Base-by-base conservation (phyloP, 208 protist species). In the Wallacemonas sp. region DNA sequence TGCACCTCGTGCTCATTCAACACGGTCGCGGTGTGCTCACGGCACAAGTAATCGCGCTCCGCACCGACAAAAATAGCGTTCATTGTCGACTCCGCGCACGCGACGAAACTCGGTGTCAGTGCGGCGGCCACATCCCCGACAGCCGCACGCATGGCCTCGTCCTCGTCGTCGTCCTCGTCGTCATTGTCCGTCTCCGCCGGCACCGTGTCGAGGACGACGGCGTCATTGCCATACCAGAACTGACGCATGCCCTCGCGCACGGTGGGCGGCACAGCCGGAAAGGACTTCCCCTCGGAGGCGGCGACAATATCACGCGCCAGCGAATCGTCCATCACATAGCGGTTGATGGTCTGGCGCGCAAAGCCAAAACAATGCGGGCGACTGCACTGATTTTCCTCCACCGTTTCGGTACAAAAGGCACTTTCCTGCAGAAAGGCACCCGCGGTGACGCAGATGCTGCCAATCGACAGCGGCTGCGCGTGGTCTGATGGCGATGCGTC, bases 361-460 rank as follows among this genome's bases (percentile, higher is more conserved):
- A 81, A 73, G 69, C 28, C 62, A n/a, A 33, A 70, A 65, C 82
- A 88, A 49, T 81, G 75, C 14, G 75, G 79, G 0, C 82, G 82
- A n/a, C 68, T 70, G 59, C 82, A 88, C 65, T 88, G 82, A 55
- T 68, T 82, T 44, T 61, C 54, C 12, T 61, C 57, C 20, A 67
- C 16, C 16, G 26, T 71, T 64, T 88, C 82, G 11, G 67, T 82
- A 57, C 82, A 88, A 41, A 36, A 55, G 20, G 65, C 82, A 18
- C 65, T 71, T 49, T 81, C 75, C 54, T 74, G 66, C 16, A 84
- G 62, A 42, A 85, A 84, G 7, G 76, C 71, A 16, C 74, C 52
- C 12, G 75, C 77, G 4, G 82, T 88, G 20, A 84, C 78, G 57
- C 82, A 88, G 25, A 85, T 66, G 50, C 82, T 88, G 18, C 82